A percentile compares a stretch with the other conserved stretches of the same genome.
Conservation (phyloP, 768 basidiomycete species). For the Polyporus arcularius region DNA sequence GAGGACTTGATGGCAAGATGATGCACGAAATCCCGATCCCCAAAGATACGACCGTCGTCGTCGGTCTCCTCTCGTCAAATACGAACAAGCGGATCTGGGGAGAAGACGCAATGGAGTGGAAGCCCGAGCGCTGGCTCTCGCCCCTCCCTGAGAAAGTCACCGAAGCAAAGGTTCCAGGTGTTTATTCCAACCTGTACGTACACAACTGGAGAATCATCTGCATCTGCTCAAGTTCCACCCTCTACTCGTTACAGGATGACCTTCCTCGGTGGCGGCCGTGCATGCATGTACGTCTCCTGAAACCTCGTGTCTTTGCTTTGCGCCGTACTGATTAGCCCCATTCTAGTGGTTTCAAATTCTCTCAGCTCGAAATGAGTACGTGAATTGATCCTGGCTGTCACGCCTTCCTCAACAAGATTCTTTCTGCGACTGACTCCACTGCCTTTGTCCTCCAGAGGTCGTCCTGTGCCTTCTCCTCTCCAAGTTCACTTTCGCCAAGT, state of each 20-base stretch:
- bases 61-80: constrained; percentile 25
- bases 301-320: background rate
- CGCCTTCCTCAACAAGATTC: background rate
- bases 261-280: constrained; percentile 43
- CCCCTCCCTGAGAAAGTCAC: constrained; percentile 14
- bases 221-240: background rate
- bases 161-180: constrained; percentile 18
- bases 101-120: constrained; percentile 28
- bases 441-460: constrained; percentile 5
- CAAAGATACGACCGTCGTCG: constrained; percentile 20
- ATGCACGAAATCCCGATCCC: constrained; percentile 19
- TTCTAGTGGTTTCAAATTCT: constrained; percentile 24
- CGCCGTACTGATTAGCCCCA: too few relatives aligned
- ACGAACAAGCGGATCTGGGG: constrained; percentile 27
- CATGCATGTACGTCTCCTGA: constrained; percentile 42
- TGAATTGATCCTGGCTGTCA: background rate
- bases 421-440: background rate
- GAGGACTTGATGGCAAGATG: constrained; percentile 14
- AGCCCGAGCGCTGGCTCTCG: constrained; percentile 26
- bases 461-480: constrained; percentile 11
- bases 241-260: constrained; percentile 37
- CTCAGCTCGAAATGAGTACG: constrained; percentile 25
- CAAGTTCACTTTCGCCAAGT: constrained; percentile 13
- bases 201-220: background rate
- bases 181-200: constrained; percentile 19